Evolutionary conservation across 2,329 filamentous ascomycete species (phyloP).

Genomic region (Shiraia bambusicola): DNA sequence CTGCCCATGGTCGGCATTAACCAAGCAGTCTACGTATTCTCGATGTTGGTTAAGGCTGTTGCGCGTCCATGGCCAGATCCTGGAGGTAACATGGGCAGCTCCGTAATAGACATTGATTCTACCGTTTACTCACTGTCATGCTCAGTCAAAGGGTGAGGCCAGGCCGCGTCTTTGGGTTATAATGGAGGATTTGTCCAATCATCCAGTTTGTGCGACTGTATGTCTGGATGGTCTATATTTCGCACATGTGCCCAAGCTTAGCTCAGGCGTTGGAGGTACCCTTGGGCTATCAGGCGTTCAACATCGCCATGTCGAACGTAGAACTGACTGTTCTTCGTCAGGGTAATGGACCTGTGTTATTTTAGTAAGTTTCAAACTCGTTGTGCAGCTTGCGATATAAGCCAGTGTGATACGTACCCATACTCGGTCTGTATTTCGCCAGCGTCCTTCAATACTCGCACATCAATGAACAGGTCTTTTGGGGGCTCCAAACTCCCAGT

Average conservation of each 20-base stretch:
- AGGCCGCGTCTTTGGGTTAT: too few relatives aligned
- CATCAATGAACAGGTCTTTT: conserved; percentile 94
- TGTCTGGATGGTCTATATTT: not conserved
- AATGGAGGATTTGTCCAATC: too few relatives aligned
- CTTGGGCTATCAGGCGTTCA: conserved; percentile 88
- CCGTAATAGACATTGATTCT: too few relatives aligned
- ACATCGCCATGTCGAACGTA: conserved; percentile 96
- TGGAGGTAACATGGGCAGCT: too few relatives aligned
- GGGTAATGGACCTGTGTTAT: conserved; percentile 73
- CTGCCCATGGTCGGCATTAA: too few relatives aligned
- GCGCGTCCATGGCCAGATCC: too few relatives aligned
- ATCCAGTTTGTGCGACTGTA: too few relatives aligned
- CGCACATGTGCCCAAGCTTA: conserved; percentile 52
- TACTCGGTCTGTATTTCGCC: conserved; percentile 99
- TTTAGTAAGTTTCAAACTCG: not conserved
- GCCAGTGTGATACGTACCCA: conserved; percentile 62
- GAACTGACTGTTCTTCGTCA: conserved; percentile 98
- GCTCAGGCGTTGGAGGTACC: conserved; percentile 86
- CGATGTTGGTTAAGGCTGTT: too few relatives aligned
- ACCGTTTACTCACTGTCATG: too few relatives aligned
- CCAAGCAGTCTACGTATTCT: too few relatives aligned
- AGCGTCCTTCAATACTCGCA: conserved; percentile 91
- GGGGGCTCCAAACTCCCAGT: conserved; percentile 93
- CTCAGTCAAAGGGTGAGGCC: too few relatives aligned
- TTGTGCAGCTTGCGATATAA: not conserved